Evolutionary conservation across 345 rosid species (phyloP).

Genomic region (Conringia planisiliqua): DNA sequence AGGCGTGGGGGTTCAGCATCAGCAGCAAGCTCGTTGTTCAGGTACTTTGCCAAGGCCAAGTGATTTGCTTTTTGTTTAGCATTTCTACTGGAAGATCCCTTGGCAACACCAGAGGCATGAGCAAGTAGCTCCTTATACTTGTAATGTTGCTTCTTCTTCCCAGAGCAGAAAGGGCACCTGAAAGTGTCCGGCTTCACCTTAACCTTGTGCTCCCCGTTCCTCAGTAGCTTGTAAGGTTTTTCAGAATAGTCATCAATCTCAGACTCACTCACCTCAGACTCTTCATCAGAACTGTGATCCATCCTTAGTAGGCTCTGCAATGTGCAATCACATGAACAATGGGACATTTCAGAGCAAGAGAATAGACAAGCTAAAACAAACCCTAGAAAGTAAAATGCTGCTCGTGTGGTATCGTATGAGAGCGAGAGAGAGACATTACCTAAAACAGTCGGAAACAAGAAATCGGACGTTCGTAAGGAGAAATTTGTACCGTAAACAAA

Average conservation of each 20-base stretch:
- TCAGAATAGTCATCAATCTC: conserved; percentile 57
- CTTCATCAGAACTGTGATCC: conserved; percentile 63
- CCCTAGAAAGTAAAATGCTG: neutral
- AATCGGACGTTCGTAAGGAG: neutral
- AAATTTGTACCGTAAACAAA: neutral
- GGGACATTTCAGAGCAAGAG: no score
- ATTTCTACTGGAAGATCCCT: conserved; percentile 69
- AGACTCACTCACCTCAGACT: conserved; percentile 78
- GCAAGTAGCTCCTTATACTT: conserved; percentile 72
- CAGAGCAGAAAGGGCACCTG: conserved; percentile 81
- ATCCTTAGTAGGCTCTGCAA: conserved; percentile 30
- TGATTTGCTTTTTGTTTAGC: conserved; percentile 78
- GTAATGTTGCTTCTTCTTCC: conserved; percentile 87
- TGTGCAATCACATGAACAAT: neutral
- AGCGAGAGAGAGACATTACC: neutral
- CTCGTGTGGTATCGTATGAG: neutral
- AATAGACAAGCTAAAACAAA: neutral
- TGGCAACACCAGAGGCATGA: conserved; percentile 85
- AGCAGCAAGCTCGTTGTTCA: conserved; percentile 55
- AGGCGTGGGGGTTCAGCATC: conserved; percentile 38
- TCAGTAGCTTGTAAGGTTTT: conserved; percentile 56
- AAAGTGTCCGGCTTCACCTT: conserved; percentile 55
- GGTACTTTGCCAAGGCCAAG: conserved; percentile 64
- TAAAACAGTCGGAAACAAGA: neutral
- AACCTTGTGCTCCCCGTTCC: conserved; percentile 51